Evolutionary conservation across 1,139 yeast species (phyloP), one percentile per base, ranked within the genome.

Genomic region (Sugiyamaella japonica): DNA sequence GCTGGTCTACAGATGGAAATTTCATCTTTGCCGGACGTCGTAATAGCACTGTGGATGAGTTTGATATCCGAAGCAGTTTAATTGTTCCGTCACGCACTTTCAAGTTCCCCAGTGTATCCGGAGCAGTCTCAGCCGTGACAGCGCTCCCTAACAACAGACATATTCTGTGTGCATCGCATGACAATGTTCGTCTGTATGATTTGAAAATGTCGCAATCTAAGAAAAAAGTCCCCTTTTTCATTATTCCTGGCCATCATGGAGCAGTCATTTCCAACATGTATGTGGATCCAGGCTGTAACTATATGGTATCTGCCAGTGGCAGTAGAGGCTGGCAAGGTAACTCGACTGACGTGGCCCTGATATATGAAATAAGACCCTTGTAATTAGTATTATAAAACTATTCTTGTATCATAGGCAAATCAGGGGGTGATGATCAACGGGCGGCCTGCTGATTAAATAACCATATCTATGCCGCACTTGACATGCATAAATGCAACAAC

Each of bases 241-340:
- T 82, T 54, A 73, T 82, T 4, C 85, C 86, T 0, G 86, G 86
- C 1, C 85, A 81, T 63, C 86, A 83, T 64, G 87, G 86, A 48
- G 83, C 84, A 15, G 77, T 85, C 71, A 70, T 85, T 71, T 72
- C 96, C 76, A 80, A 83, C 50, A 73, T 87, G 60, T 76, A 81
- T 59, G 85, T 91, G 34, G 98, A 91, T 67, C 93, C 90, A 41
- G 86, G 93, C 1, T 90, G 95, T 46, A 75, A 93, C 61, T 93
- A 88, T 69, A 78, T 93, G 84, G 81, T 91, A 12, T 86, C 96
- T 66, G 85, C 98, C 0, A 87, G 96, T 70, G 99, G 99, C 7
- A 89, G 87, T 62, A 80, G 98, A 66, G 99, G 99, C 3, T 91
- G 97, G 97, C 93, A 86, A 65, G 88, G 96, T 2, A 73, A 76